Evolutionary conservation across 1,139 yeast genomes (phyloP), one percentile per base, ranked within the genome.

Genomic region (Hemisphaericaspora xylanilytica): DNA sequence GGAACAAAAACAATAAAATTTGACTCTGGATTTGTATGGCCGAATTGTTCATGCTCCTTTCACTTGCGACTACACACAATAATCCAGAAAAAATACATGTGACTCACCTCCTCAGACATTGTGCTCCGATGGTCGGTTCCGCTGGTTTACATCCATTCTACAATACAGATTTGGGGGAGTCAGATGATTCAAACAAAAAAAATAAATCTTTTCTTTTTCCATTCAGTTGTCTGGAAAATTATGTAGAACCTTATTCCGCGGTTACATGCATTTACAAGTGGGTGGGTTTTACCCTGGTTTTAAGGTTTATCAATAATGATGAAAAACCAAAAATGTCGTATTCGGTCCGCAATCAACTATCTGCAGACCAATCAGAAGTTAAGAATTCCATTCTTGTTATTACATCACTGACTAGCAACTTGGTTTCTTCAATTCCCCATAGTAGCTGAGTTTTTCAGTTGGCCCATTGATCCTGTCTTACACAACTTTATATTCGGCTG

Each of bases 61-160:
- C n/a, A n/a, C n/a, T n/a, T n/a, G n/a, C n/a, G n/a, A n/a, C n/a
- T n/a, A n/a, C n/a, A n/a, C n/a, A n/a, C n/a, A 20, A 20, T 20
- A 20, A 20, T 6, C 5, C 5, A 20, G n/a, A 29, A 17, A 29
- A 29, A 17, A 29, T 17, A 4, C 32, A 29, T 29, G 32, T 29
- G 32, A 29, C 32, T 29, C 32, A 17, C 17, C 5, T 20, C n/a
- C 13, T n/a, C 11, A 29, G 21, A 17, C 22, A 28, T 16, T 21
- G n/a, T 18, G 14, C 36, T 33, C 36, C 36, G 36, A 27, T 16
- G 4, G 14, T 33, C 36, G 36, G 36, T 22, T 14, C 36, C 36
- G 36, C n/a, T 22, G 7, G 15, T 12, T 12, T 28, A 33, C 33
- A 21, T 33, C 36, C 36, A 10, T 20, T 16, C 36, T 10, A 5